These are phyloP conservation scores for Raddia distichophylla DNA, from an alignment of 176 grass and related monocot species.

Conservation along the genomic window DNA sequence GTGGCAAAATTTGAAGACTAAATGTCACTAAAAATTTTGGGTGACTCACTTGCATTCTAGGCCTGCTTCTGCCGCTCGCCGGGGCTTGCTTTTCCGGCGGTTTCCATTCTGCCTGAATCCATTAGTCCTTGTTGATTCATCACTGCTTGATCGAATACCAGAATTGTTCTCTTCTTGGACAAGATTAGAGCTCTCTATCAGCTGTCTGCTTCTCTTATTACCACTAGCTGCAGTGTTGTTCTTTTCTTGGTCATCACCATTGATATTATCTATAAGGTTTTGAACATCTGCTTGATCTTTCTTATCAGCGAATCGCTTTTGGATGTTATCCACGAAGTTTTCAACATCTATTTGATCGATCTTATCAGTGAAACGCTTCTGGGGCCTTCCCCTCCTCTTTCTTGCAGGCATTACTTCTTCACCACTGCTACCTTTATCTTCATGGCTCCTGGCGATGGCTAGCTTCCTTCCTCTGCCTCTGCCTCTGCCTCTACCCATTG, in stretches of 20 bases:
- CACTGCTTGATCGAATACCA: constrained; percentile 47
- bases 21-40: constrained; percentile 26
- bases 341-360: constrained; percentile 49
- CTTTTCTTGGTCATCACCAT: constrained; percentile 47
- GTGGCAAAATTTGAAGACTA: constrained; percentile 15
- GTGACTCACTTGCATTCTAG: constrained; percentile 65
- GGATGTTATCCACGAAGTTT: constrained; percentile 54
- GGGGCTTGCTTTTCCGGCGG: constrained; percentile 74
- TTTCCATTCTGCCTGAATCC: constrained; percentile 71
- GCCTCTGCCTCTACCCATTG: constrained; percentile 80
- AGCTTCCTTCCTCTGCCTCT: constrained; percentile 60
- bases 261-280: constrained; percentile 50
- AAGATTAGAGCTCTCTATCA: constrained; percentile 53
- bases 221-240: constrained; percentile 32
- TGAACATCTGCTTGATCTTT: constrained; percentile 48
- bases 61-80: constrained; percentile 67
- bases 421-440: constrained; percentile 62
- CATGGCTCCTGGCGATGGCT: constrained; percentile 53
- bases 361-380: constrained; percentile 56
- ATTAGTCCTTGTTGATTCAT: constrained; percentile 53
- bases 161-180: constrained; percentile 49
- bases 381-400: constrained; percentile 80
- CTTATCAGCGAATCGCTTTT: constrained; percentile 56
- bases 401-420: constrained; percentile 63
- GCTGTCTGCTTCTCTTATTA: constrained; percentile 61